Evolutionary conservation across 306 rosid species (phyloP).

Genomic region (Prunus mume): DNA sequence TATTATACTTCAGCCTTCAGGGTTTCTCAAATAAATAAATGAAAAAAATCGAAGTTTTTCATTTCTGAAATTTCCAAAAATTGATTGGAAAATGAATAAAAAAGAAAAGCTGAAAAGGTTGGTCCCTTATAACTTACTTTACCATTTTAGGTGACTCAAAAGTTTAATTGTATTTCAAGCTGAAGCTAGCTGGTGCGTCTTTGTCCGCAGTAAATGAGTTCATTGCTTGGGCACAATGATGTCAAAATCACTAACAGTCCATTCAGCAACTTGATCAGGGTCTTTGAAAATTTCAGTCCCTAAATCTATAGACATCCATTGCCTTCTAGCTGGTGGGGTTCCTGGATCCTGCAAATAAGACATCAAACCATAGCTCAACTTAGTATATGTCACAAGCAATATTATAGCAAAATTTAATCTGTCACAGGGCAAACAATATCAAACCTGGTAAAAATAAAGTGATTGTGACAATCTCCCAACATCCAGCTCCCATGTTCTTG

Average conservation of each 20-base stretch:
- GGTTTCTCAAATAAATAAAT: background rate
- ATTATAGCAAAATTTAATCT: background rate
- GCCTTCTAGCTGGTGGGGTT: slow-evolving; percentile 34
- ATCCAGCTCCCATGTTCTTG: slow-evolving; percentile 66
- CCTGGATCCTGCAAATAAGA: slow-evolving; percentile 36
- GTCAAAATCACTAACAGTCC: slow-evolving; percentile 41
- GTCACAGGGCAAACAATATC: background rate
- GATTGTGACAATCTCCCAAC: slow-evolving; percentile 63
- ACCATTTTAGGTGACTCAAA: background rate
- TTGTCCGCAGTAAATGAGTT: background rate
- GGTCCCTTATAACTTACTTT: background rate
- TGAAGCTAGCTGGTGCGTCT: background rate
- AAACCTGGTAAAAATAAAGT: slow-evolving; percentile 61
- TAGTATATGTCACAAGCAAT: background rate
- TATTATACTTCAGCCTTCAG: background rate
- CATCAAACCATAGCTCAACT: background rate
- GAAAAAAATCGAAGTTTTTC: background rate
- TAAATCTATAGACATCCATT: slow-evolving; percentile 40
- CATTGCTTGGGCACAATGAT: slow-evolving; percentile 23
- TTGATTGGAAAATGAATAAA: background rate
- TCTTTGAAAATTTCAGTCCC: slow-evolving; percentile 43
- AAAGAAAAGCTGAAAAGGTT: no score
- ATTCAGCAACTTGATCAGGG: slow-evolving; percentile 39
- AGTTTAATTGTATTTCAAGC: background rate
- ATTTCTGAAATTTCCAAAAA: background rate